Evolutionary conservation across 306 rosid genomes (phyloP), one percentile per base, ranked within the genome.

Genomic region (Citrullus colocynthis): DNA sequence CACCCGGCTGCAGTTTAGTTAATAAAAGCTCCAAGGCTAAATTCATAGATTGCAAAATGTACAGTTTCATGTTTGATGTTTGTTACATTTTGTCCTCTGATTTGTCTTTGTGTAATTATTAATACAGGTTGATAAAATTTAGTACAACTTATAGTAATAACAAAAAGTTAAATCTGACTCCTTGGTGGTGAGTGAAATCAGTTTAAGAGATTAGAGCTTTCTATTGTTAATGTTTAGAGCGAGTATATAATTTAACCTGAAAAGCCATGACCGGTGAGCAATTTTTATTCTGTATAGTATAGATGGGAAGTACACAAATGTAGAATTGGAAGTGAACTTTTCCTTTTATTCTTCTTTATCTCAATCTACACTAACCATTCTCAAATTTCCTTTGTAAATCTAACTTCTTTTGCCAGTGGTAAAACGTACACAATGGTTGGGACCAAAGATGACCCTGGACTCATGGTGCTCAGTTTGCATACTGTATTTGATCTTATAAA

Each of bases 391-490:
- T 76, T 18, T 42, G 51, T 13, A 59, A 57, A 63, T 65, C 78
- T 66, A n/a, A 77, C 37, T 56, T 4, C 16, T 13, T 81, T 76
- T 74, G 30, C 18, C 82, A 88, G 92, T 57, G 92, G 92, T 55
- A 88, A 88, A 83, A 88, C 92, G 44, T 86, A 86, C 78, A 86
- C 90, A 12, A 88, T 88, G 92, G 92, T 80, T 37, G 92, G 92
- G 79, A 88, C 90, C 83, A 82, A 66, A 82, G 81, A 67, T 71
- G 92, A 88, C 82, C 92, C 92, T 41, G 92, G 92, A 72, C 92
- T 88, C 75, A 88, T 88, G 92, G 92, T 85, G 81, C 88, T 88
- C 49, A 88, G 92, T 80, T 79, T 88, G 79, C 80, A 86, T 84
- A 81, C 85, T 4, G 84, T 88, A 59, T 88, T 88, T 58, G 83